Percentiles rank a stretch among this genome's conserved stretches.
phyloP scores from a whole-genome alignment of 1,139 yeast genomes.

The Meyerozyma sp. region DNA sequence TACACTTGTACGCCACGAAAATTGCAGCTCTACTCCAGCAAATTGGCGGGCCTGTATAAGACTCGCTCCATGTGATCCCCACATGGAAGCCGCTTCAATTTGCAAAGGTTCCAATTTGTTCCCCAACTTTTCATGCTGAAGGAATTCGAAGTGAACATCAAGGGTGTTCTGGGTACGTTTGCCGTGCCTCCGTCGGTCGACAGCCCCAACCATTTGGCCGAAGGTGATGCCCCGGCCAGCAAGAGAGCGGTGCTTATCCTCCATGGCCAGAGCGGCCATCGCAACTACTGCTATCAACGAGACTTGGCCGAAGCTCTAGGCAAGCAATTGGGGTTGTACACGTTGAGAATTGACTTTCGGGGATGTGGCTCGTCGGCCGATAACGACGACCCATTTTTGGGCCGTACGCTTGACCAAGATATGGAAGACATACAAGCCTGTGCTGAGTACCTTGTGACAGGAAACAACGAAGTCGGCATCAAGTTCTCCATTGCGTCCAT shows the following conservation, averaged over 20 bases:
- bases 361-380: constrained; percentile 78
- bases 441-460: constrained; percentile 37
- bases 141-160: constrained; percentile 33
- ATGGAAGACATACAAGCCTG: constrained; percentile 59
- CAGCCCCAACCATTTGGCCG: constrained; percentile 13
- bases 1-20: too few relatives aligned
- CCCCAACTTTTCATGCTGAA: constrained; percentile 13
- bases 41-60: neutral
- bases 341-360: constrained; percentile 77
- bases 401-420: constrained; percentile 61
- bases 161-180: constrained; percentile 34
- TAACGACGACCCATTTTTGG: constrained; percentile 33
- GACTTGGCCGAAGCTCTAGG: constrained; percentile 59
- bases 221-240: constrained; percentile 32
- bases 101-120: neutral
- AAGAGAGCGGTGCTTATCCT: constrained; percentile 35
- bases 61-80: neutral
- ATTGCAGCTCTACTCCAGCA: too few relatives aligned
- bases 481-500: constrained; percentile 48
- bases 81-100: neutral
- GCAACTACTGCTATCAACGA: constrained; percentile 72
- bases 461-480: constrained; percentile 30
- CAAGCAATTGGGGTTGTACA: constrained; percentile 51
- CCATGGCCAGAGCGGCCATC: constrained; percentile 86
- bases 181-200: constrained; percentile 34